Evolutionary conservation across 2,329 filamentous ascomycete species (phyloP), one percentile per base, ranked within the genome.

Genomic region (Cercospora sp.): DNA sequence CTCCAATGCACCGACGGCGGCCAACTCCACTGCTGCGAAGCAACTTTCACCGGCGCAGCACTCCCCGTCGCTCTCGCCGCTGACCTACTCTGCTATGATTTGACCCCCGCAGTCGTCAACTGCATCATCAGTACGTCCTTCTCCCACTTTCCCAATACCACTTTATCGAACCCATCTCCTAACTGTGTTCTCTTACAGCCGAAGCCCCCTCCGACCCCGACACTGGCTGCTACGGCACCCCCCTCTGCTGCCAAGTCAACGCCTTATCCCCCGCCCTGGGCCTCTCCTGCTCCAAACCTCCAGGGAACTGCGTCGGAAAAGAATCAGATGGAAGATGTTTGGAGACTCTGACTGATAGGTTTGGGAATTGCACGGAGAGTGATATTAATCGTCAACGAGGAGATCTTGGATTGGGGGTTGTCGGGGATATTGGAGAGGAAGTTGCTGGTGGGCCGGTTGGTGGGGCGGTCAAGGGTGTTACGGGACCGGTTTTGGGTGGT

Each of bases 1-100:
- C 28, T 82, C 81, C 71, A 75, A 72, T 72, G 70, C 53, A 58
- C 57, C 28, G 70, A 72, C 39, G 70, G 70, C 28, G 65, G 67
- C 5, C 60, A 69, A 67, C 61, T 72, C 20, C 70, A 72, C 59
- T 72, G 70, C 60, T 72, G 70, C 55, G 62, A 67, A 33, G 64
- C 63, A 26, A 70, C 63, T 16, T 68, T 68, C 58, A 68, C 64
- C 23, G 66, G 63, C 51, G 64, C 64, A 13, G 57, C 51, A 3
- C 57, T 63, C 10, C 64, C 69, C 9, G 62, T 72, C 31, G 64
- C 48, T 5, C 33, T 60, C 3, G 63, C 64, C 0, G 64, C 69
- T 5, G 66, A 72, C 39, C 16, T 72, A 1, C 42, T 62, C 9
- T 72, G 70, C 61, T 72, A 72, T 26, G 69, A 71, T 26, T 42